Evolutionary conservation across 2,329 filamentous ascomycete species (phyloP).

Genomic region (Xenoacremonium recifei): DNA sequence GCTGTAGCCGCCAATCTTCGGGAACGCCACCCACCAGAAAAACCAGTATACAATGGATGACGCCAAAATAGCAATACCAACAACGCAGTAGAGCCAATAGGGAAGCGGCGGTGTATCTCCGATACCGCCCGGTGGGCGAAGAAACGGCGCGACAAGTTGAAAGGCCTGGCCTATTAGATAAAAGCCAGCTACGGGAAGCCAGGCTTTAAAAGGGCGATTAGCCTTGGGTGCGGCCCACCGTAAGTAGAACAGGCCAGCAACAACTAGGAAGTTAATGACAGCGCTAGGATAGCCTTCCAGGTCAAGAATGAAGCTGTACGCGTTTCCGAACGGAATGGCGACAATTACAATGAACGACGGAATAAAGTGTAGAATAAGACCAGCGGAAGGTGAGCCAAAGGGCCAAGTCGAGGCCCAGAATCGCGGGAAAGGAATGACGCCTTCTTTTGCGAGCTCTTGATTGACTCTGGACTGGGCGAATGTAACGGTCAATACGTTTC

Average conservation of each 20-base stretch:
- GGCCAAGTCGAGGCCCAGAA: constrained; percentile 63
- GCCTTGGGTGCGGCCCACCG: constrained; percentile 59
- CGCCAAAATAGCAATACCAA: constrained; percentile 15
- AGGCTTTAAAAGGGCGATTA: constrained; percentile 63
- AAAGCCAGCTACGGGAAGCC: constrained; percentile 46
- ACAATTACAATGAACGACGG: constrained; percentile 66
- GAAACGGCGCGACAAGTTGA: constrained; percentile 19
- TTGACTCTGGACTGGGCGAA: constrained; percentile 69
- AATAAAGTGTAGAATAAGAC: constrained; percentile 66
- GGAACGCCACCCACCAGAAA: constrained; percentile 18
- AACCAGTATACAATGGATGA: constrained; percentile 20
- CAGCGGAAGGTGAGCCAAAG: constrained; percentile 66
- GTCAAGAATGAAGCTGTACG: constrained; percentile 72
- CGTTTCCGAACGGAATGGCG: constrained; percentile 61
- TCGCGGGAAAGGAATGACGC: constrained; percentile 64
- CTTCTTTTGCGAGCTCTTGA: constrained; percentile 70
- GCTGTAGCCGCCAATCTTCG: constrained; percentile 15
- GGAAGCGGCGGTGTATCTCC: constrained; percentile 20
- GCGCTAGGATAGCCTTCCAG: constrained; percentile 68
- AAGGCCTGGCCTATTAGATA: constrained; percentile 20
- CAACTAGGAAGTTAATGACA: constrained; percentile 57
- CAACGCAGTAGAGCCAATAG: constrained; percentile 22
- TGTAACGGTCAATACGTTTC: constrained; percentile 72
- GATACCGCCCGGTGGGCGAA: constrained; percentile 15
- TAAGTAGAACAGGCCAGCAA: constrained; percentile 58